Conservation (phyloP, 116 monocot species). For the Iris pallida region DNA sequence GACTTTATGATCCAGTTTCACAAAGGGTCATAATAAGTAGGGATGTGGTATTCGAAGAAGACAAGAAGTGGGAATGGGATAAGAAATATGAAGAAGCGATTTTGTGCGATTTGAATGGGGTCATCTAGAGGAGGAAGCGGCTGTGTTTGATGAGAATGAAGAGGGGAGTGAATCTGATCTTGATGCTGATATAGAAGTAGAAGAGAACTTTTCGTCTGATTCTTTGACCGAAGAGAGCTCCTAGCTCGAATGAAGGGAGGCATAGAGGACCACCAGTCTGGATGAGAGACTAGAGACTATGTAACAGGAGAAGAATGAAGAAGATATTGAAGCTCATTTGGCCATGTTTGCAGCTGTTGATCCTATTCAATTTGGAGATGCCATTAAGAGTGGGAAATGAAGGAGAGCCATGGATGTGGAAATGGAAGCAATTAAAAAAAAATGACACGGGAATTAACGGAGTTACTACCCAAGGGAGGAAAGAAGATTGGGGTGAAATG, state of each 20-base stretch:
- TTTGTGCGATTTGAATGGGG: neutral
- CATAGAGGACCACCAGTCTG: too few relatives aligned
- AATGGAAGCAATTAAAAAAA: neutral
- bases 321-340: too few relatives aligned
- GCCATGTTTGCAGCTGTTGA: neutral
- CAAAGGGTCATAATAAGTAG: neutral
- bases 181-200: neutral
- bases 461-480: too few relatives aligned
- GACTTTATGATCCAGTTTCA: conserved; percentile 1
- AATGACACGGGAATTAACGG: neutral
- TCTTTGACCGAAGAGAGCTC: neutral
- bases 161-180: neutral
- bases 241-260: neutral
- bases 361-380: neutral
- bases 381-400: neutral
- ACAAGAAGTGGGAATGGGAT: neutral
- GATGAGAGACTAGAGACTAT: too few relatives aligned
- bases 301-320: too few relatives aligned
- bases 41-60: neutral
- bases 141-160: neutral
- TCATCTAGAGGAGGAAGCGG: too few relatives aligned
- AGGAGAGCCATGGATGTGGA: neutral
- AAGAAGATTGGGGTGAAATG: conserved; percentile 1
- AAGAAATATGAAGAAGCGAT: neutral
- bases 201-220: neutral